Percentiles rank a stretch among this genome's conserved stretches.
These are phyloP conservation scores for Groenewaldozyma sp. DNA, from an alignment of 1,139 yeast species.

Conservation along the genomic window DNA sequence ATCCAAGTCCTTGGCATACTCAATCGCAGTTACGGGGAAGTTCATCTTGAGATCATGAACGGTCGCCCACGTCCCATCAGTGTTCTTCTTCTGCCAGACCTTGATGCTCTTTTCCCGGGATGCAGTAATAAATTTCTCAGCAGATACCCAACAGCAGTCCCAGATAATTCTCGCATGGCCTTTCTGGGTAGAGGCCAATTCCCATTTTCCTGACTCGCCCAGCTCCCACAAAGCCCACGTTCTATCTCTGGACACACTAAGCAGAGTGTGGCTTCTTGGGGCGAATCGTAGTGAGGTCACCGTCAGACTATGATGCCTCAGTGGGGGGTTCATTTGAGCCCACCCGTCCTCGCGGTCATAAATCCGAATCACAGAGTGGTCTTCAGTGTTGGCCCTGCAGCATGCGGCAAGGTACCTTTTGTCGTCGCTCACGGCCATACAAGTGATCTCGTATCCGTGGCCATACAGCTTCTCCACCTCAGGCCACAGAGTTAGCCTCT, in stretches of 20 bases:
- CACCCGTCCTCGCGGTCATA: slow-evolving; percentile 52
- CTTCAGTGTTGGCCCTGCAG: slow-evolving; percentile 77
- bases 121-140: slow-evolving; percentile 55
- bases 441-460: slow-evolving; percentile 89
- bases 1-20: slow-evolving; percentile 28
- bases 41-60: slow-evolving; percentile 24
- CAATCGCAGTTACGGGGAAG: slow-evolving; percentile 65
- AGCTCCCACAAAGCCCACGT: slow-evolving; percentile 71
- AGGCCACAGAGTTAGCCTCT: slow-evolving; percentile 89
- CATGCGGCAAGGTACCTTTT: slow-evolving; percentile 71
- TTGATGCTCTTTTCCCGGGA: slow-evolving; percentile 80
- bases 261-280: slow-evolving; percentile 53
- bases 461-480: slow-evolving; percentile 92
- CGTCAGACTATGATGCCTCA: slow-evolving; percentile 69
- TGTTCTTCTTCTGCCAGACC: slow-evolving; percentile 44
- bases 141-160: slow-evolving; percentile 75
- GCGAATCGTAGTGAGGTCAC: slow-evolving; percentile 78
- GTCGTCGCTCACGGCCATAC: slow-evolving; percentile 64
- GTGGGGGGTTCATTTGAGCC: slow-evolving; percentile 44
- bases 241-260: slow-evolving; percentile 88
- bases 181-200: slow-evolving; percentile 29
- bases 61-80: slow-evolving; percentile 11
- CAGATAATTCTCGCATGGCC: slow-evolving; percentile 91
- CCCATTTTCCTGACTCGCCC: slow-evolving; percentile 22
- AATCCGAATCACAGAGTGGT: slow-evolving; percentile 78